A percentile compares a stretch with the other conserved stretches of the same genome.
Conservation (phyloP, 208 protist genomes). For the Trypanosoma melophagium region DNA sequence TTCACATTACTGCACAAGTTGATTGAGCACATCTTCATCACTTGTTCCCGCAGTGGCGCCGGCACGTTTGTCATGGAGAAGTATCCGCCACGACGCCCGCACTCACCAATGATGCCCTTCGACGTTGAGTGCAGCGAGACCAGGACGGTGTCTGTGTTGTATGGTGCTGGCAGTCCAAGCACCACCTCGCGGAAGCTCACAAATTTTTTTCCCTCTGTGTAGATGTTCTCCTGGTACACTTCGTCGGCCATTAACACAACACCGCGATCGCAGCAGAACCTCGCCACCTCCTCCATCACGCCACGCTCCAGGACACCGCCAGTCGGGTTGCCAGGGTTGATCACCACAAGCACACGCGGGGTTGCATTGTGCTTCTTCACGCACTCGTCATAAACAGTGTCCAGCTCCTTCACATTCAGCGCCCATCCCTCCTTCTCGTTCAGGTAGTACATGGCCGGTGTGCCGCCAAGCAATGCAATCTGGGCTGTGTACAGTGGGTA, state of each 20-base stretch:
- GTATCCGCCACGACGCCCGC: constrained; percentile 98
- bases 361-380: constrained; percentile 63
- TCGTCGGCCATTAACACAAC: constrained; percentile 98
- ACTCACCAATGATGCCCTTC: constrained; percentile 98
- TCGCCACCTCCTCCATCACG: constrained; percentile 82
- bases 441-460: constrained; percentile 93
- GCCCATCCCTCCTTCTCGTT: constrained; percentile 92
- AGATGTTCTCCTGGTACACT: constrained; percentile 99
- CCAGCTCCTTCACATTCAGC: constrained; percentile 72
- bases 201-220: constrained; percentile 87
- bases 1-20: constrained; percentile 96
- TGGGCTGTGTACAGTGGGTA: constrained; percentile 99
- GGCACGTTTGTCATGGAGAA: constrained; percentile 91
- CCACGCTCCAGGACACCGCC: constrained; percentile 84
- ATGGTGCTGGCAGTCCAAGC: constrained; percentile 59
- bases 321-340: constrained; percentile 99
- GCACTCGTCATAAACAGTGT: constrained; percentile 53
- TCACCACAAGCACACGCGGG: constrained; percentile 94
- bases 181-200: constrained; percentile 89
- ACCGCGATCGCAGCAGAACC: constrained; percentile 60
- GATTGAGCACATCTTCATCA: constrained; percentile 97
- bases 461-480: constrained; percentile 93
- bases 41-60: constrained; percentile 60
- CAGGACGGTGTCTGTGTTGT: constrained; percentile 61
- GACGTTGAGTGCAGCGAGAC: constrained; percentile 97